A percentile compares a stretch with the other conserved stretches of the same genome.
Evolutionary conservation across 1,284 basidiomycete species (phyloP).

Genomic region (Trametes hirsuta): DNA sequence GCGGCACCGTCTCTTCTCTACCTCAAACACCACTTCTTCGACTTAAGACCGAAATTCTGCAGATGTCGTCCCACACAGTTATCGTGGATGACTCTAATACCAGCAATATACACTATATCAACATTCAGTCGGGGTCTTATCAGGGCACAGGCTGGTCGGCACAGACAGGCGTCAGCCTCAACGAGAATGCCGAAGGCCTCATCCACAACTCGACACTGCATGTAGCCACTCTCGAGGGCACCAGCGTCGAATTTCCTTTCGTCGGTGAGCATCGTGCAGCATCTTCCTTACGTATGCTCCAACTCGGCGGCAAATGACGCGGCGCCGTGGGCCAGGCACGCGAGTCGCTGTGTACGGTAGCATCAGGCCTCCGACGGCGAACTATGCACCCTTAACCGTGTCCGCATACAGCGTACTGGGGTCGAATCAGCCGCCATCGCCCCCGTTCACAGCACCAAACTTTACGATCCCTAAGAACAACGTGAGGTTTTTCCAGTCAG

Average conservation of each 20-base stretch:
- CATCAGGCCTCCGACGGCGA: not conserved
- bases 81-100: not conserved
- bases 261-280: not conserved
- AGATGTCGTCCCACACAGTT: conserved; percentile 6
- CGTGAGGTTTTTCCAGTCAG: conserved; percentile 11
- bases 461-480: conserved; percentile 3
- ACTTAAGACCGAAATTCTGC: not conserved
- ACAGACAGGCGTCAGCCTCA: not conserved
- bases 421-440: conserved; percentile 1
- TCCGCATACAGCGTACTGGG: conserved; percentile 7
- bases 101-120: not conserved
- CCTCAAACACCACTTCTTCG: too few species aligned
- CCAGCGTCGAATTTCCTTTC: conserved; percentile 1
- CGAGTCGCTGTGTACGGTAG: conserved; percentile 2
- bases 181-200: not conserved
- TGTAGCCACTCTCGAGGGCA: not conserved
- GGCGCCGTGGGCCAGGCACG: not conserved
- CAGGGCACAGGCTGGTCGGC: conserved; percentile 1
- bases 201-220: conserved; percentile 6
- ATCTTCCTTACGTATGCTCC: too few species aligned
- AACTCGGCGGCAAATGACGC: not conserved
- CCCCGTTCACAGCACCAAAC: conserved; percentile 9
- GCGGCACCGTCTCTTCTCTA: too few species aligned
- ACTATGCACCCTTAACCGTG: not conserved
- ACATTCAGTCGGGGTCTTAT: not conserved